Conservation (phyloP, 306 rosid species). For the Luffa aegyptiaca region DNA sequence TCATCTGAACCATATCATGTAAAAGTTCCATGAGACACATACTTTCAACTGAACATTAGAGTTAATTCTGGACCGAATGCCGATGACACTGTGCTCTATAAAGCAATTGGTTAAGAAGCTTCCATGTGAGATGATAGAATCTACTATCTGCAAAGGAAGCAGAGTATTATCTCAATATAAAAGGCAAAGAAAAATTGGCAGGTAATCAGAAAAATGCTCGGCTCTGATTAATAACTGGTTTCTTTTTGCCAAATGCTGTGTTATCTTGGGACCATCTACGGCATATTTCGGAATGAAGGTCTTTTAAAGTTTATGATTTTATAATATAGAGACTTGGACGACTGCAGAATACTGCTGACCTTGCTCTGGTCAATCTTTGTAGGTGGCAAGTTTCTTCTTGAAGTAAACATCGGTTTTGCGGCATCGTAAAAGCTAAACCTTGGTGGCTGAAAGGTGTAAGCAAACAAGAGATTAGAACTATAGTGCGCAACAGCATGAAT, state of each 20-base stretch:
- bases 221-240: background rate
- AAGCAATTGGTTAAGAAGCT: slow-evolving; percentile 66
- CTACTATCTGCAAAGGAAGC: slow-evolving; percentile 57
- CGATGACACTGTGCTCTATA: slow-evolving; percentile 88
- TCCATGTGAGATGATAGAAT: slow-evolving; percentile 85
- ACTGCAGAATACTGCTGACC: slow-evolving; percentile 34
- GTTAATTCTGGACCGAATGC: slow-evolving; percentile 80
- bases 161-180: slow-evolving; percentile 4
- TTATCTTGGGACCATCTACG: background rate
- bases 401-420: slow-evolving; percentile 76
- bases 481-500: background rate
- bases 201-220: background rate
- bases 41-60: slow-evolving; percentile 81
- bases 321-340: background rate
- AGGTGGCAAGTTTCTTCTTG: slow-evolving; percentile 95
- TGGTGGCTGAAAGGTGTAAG: slow-evolving; percentile 29
- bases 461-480: background rate
- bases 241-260: background rate
- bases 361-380: slow-evolving; percentile 73
- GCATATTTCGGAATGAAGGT: background rate
- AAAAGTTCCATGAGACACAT: slow-evolving; percentile 9
- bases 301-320: background rate
- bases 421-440: slow-evolving; percentile 82
- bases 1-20: background rate
- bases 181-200: background rate